Conservation (phyloP, 148 eudicot genomes). For the Cornus kousa region DNA sequence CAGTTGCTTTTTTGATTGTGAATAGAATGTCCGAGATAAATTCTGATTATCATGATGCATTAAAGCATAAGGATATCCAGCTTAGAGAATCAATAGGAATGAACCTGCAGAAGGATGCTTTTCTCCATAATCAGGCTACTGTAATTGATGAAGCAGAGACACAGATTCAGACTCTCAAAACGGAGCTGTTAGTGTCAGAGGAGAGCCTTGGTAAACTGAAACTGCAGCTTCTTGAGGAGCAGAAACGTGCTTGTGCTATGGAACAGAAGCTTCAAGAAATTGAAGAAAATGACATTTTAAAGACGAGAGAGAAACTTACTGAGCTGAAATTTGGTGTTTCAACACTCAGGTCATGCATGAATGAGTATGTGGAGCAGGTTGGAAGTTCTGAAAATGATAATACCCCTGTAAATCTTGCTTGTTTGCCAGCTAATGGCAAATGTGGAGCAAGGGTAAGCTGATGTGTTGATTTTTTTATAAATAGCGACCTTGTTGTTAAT, state of each 20-base stretch:
- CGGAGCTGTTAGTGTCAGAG: slow-evolving; percentile 28
- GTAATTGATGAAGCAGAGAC: slow-evolving; percentile 37
- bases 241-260: slow-evolving; percentile 24
- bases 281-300: slow-evolving; percentile 35
- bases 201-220: slow-evolving; percentile 28
- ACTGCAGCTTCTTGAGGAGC: slow-evolving; percentile 37
- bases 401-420: not conserved
- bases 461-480: not conserved
- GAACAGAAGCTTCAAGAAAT: slow-evolving; percentile 39
- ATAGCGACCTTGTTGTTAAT: not conserved
- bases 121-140: slow-evolving; percentile 32
- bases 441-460: slow-evolving; percentile 39
- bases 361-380: slow-evolving; percentile 25
- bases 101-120: slow-evolving; percentile 32
- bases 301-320: slow-evolving; percentile 42
- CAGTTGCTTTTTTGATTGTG: slow-evolving; percentile 66
- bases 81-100: slow-evolving; percentile 30
- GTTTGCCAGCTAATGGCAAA: slow-evolving; percentile 14
- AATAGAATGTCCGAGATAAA: slow-evolving; percentile 59
- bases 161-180: slow-evolving; percentile 34
- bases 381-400: slow-evolving; percentile 10
- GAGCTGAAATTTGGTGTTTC: slow-evolving; percentile 54
- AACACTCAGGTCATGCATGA: slow-evolving; percentile 35
- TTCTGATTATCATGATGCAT: slow-evolving; percentile 29
- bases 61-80: slow-evolving; percentile 35